Evolutionary conservation across 2,329 filamentous ascomycete species (phyloP).

Genomic region (Fusarium vanettenii): DNA sequence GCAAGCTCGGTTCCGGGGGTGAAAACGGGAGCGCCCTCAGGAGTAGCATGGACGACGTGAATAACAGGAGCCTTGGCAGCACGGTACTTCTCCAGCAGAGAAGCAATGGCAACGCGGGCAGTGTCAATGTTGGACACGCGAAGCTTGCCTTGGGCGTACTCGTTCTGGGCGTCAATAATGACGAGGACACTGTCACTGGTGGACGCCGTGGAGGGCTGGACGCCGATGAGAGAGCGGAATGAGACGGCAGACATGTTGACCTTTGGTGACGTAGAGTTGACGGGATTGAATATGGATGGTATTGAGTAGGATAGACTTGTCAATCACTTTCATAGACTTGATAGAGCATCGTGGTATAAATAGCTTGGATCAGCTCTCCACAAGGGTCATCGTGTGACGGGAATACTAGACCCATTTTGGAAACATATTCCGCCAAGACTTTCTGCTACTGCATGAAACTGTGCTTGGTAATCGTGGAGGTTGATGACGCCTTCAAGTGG

Average conservation of each 20-base stretch:
- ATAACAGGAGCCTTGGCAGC: constrained; percentile 62
- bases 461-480: not conserved
- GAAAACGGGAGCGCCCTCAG: constrained; percentile 73
- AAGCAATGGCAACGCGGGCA: constrained; percentile 66
- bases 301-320: not conserved
- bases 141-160: constrained; percentile 70
- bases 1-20: constrained; percentile 70
- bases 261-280: not conserved
- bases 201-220: constrained; percentile 65
- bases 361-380: not conserved
- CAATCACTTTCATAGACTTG: not conserved
- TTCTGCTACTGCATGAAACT: not conserved
- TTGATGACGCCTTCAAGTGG: not conserved
- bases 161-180: constrained; percentile 78
- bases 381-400: not conserved
- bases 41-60: constrained; percentile 70
- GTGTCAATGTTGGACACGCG: constrained; percentile 63
- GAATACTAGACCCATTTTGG: not conserved
- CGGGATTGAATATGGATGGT: not conserved
- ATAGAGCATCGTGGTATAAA: not conserved
- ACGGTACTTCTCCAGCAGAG: constrained; percentile 70
- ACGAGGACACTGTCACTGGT: constrained; percentile 69
- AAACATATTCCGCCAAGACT: not conserved
- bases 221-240: constrained; percentile 65
- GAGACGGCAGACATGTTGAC: not conserved